phyloP scores from a whole-genome alignment of 163 green algal genomes.

The Picocystis sp. region DNA sequence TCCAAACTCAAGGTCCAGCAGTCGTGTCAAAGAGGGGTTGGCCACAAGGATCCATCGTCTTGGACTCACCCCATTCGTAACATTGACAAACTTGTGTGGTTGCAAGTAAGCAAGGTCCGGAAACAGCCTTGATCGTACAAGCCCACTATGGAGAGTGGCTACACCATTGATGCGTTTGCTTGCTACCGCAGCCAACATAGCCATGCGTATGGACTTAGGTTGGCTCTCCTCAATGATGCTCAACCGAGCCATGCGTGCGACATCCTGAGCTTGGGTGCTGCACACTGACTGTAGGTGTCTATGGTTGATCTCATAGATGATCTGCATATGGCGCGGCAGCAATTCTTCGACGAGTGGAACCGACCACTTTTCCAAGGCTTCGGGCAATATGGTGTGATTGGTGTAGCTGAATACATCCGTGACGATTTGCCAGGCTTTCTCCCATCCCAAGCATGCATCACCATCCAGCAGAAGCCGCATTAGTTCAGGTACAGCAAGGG shows the following conservation, averaged over 20 bases:
- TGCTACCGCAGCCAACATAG: constrained; percentile 24
- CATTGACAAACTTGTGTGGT: constrained; percentile 28
- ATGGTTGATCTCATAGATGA: constrained; percentile 32
- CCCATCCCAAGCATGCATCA: constrained; percentile 15
- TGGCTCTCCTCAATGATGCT: constrained; percentile 30
- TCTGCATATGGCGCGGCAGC: constrained; percentile 26
- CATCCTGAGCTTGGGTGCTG: constrained; percentile 10
- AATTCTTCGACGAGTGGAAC: constrained; percentile 22
- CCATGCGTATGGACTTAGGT: constrained; percentile 35
- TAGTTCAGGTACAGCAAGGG: constrained; percentile 27
- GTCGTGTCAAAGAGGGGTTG: constrained; percentile 18
- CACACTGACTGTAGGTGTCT: constrained; percentile 2
- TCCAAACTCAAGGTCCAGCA: too few relatives aligned
- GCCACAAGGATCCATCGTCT: constrained; percentile 28
- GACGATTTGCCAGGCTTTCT: constrained; percentile 32
- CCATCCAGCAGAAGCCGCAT: constrained; percentile 33
- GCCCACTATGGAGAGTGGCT: constrained; percentile 25
- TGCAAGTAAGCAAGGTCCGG: constrained; percentile 25
- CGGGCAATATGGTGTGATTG: constrained; percentile 35
- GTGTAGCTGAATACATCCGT: constrained; percentile 21
- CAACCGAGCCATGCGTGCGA: constrained; percentile 12
- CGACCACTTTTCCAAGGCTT: constrained; percentile 35
- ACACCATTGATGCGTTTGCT: constrained; percentile 33
- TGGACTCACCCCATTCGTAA: constrained; percentile 32
- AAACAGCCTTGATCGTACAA: constrained; percentile 25